phyloP scores from a whole-genome alignment of 2,329 filamentous ascomycete species.

The Didymosphaeria variabile region DNA sequence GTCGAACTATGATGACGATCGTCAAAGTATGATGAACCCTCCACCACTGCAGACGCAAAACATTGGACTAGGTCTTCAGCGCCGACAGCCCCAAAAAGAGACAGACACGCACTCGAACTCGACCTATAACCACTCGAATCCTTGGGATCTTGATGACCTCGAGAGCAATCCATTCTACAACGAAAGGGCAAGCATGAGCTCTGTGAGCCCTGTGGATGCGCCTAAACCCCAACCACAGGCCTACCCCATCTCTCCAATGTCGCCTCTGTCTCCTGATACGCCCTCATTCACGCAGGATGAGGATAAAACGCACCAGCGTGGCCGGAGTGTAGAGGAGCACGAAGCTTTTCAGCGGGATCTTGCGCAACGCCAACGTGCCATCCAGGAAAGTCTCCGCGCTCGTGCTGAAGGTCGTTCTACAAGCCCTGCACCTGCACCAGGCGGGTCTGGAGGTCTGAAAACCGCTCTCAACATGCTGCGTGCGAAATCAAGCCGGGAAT shows the following conservation, averaged over 20 bases:
- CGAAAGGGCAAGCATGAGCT: constrained; percentile 47
- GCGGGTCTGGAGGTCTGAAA: constrained; percentile 56
- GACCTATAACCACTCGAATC: constrained; percentile 61
- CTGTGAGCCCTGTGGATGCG: constrained; percentile 46
- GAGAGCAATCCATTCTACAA: constrained; percentile 51
- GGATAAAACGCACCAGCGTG: constrained; percentile 56
- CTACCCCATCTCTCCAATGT: constrained; percentile 20
- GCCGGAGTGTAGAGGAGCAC: constrained; percentile 63
- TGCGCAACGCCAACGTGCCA: constrained; percentile 73
- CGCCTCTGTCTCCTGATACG: constrained; percentile 50
- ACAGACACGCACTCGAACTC: constrained; percentile 57
- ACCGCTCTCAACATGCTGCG: constrained; percentile 70
- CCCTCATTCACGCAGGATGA: constrained; percentile 54
- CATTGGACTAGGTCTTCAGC: constrained; percentile 35
- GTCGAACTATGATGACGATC: constrained; percentile 68
- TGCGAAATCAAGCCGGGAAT: constrained; percentile 73
- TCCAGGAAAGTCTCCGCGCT: constrained; percentile 76
- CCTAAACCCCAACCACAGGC: constrained; percentile 28
- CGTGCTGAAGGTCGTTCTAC: constrained; percentile 64
- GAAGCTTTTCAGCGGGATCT: constrained; percentile 79
- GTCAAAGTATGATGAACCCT: constrained; percentile 54
- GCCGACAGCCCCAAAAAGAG: constrained; percentile 40
- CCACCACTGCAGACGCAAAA: constrained; percentile 51
- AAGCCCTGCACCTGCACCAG: constrained; percentile 45
- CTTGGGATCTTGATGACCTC: constrained; percentile 64